Base-by-base conservation (phyloP, 108 stramenopile genomes). In the Discostella stelligeroides region DNA sequence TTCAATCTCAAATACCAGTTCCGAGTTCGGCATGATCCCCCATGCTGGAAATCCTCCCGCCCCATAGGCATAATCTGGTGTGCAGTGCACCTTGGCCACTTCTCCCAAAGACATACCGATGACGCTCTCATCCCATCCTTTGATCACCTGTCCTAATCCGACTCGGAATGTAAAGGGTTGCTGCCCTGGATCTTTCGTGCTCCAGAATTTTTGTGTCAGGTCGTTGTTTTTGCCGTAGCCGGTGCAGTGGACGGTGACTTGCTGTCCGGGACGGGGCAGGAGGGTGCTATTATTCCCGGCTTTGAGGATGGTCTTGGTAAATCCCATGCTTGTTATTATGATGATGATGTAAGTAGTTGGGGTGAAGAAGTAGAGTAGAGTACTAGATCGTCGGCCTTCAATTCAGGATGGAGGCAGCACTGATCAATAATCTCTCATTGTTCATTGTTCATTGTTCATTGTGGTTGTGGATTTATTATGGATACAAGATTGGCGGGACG, bases 11-110 rank as follows among this genome's bases (percentile, higher is more conserved):
- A 91, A 91, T 7, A 84, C 64, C 24, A 89, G 63, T 55, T 86
- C 88, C 1, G 85, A 84, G 72, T 97, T 91, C 8, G 93, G 95
- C 87, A 87, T 82, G 57, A 97, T 97, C 0, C 94, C 94, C 87
- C 95, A 95, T 0, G 94, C 92, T 7, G 92, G 89, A 45, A 92
- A 92, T 9, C 92, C 92, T 27, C 89, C 75, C 18, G 60, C 39
- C 13, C 96, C 96, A 64, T 96, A 97, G 59, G 92, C 96, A 73
- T 95, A 97, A 67, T 97, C 96, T 0, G 96, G 96, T 25, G 86
- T 76, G 70, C 92, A 94, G 60, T 90, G 90, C 48, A 97, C 86
- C 66, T 79, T 89, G 28, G 95, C 88, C 14, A 88, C 70, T 80
- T 97, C 95, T 18, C 96, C 96, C 28, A 92, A 30, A 28, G 53